phyloP scores from a whole-genome alignment of 192 early-diverging fungal genomes.

The Blastocladiella britannica region DNA sequence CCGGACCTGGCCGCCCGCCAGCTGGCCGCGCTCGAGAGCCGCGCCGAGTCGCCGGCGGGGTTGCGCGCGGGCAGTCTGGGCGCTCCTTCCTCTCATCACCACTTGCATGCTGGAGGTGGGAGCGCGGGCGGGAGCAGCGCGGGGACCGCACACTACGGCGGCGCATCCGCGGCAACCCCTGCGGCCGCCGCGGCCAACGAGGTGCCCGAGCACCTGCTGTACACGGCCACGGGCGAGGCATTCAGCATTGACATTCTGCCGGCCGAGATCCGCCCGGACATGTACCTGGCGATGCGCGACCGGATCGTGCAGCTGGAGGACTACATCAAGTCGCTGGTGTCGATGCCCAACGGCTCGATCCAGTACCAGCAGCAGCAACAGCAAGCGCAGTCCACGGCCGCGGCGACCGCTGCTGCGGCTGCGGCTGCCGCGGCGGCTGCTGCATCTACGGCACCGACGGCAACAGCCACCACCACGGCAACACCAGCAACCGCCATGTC shows the following conservation, averaged over 20 bases:
- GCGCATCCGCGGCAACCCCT: neutral
- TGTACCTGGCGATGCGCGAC: neutral
- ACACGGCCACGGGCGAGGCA: neutral
- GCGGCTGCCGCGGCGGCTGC: neutral
- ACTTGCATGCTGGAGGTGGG: too few relatives aligned
- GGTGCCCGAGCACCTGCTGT: neutral
- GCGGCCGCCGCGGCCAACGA: neutral
- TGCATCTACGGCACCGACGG: neutral
- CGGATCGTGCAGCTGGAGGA: neutral
- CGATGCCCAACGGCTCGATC: too few relatives aligned
- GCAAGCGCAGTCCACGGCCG: neutral
- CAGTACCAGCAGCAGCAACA: too few relatives aligned
- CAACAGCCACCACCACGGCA: neutral
- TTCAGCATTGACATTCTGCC: neutral
- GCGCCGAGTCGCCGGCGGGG: too few relatives aligned
- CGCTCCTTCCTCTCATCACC: too few relatives aligned
- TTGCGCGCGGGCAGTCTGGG: too few relatives aligned
- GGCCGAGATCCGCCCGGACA: neutral
- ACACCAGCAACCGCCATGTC: neutral
- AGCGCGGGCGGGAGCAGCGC: neutral
- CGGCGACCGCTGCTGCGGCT: neutral
- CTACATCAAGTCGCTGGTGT: neutral
- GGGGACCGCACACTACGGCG: neutral
- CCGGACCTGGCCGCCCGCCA: too few relatives aligned
- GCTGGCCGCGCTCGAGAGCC: neutral